Evolutionary conservation across 176 grass and related monocot genomes (phyloP).

Genomic region (Phoenix dactylifera): DNA sequence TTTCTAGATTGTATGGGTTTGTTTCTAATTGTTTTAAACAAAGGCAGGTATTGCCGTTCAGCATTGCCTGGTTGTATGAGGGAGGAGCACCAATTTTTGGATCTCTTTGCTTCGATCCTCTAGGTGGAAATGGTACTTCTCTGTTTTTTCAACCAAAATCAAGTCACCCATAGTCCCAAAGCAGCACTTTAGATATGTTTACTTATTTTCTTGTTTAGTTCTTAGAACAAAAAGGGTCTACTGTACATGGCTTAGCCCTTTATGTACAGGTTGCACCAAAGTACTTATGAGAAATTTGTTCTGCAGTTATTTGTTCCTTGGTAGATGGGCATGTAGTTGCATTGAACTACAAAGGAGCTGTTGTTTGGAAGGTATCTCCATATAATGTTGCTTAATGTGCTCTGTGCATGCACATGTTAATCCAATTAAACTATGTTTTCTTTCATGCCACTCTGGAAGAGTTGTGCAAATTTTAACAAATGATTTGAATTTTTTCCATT

Average conservation of each 20-base stretch:
- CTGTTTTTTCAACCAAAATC: background rate
- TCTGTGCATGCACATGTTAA: too few species aligned
- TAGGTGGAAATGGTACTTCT: slow-evolving; percentile 53
- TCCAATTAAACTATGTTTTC: too few species aligned
- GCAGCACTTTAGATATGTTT: too few species aligned
- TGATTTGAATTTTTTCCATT: too few species aligned
- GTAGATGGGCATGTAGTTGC: slow-evolving; percentile 68
- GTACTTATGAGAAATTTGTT: slow-evolving; percentile 18
- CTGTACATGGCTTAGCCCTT: background rate
- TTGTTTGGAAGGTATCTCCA: slow-evolving; percentile 68
- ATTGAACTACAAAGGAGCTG: slow-evolving; percentile 46
- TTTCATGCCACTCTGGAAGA: too few species aligned
- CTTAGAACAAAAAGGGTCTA: background rate
- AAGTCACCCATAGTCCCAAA: too few species aligned
- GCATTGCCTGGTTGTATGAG: slow-evolving; percentile 48
- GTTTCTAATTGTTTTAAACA: slow-evolving; percentile 20
- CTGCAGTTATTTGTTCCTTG: slow-evolving; percentile 84
- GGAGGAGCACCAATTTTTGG: slow-evolving; percentile 61
- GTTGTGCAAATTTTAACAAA: too few species aligned
- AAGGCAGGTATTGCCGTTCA: slow-evolving; percentile 49
- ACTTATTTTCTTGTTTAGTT: background rate
- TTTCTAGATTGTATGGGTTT: background rate
- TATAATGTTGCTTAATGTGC: too few species aligned
- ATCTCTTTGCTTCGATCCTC: slow-evolving; percentile 55
- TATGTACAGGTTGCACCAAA: too few species aligned